Evolutionary conservation across 768 basidiomycete species (phyloP).

Genomic region (Amanita rubescens): DNA sequence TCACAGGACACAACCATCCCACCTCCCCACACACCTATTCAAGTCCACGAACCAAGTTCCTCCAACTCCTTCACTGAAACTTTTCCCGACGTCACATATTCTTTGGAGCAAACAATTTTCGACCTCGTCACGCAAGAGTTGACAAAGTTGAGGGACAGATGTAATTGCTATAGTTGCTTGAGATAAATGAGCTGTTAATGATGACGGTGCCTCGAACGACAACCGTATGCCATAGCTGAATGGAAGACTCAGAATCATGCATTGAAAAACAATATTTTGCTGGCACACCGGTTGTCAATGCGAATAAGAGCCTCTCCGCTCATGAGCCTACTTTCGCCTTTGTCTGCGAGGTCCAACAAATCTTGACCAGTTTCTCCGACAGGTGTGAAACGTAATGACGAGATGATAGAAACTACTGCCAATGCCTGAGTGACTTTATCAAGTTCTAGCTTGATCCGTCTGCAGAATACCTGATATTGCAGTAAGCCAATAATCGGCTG

Average conservation of each 20-base stretch:
- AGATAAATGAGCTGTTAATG: slow-evolving; percentile 68
- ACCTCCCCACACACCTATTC: slow-evolving; percentile 65
- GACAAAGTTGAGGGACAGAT: slow-evolving; percentile 68
- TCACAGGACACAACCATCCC: slow-evolving; percentile 74
- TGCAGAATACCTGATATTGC: slow-evolving; percentile 73
- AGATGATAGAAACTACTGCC: slow-evolving; percentile 43
- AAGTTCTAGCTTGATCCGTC: slow-evolving; percentile 53
- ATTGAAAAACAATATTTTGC: background rate
- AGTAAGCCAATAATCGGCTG: slow-evolving; percentile 73
- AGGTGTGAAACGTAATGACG: slow-evolving; percentile 49
- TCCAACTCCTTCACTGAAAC: slow-evolving; percentile 42
- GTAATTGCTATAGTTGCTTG: slow-evolving; percentile 71
- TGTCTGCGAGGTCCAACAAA: slow-evolving; percentile 43
- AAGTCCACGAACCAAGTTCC: slow-evolving; percentile 78
- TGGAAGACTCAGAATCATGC: background rate
- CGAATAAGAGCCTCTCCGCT: slow-evolving; percentile 70
- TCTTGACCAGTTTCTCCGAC: slow-evolving; percentile 62
- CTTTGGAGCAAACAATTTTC: slow-evolving; percentile 60
- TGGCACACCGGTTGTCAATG: slow-evolving; percentile 55
- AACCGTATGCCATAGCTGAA: slow-evolving; percentile 66
- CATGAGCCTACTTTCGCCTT: slow-evolving; percentile 33
- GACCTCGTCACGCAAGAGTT: slow-evolving; percentile 73
- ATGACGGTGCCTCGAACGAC: slow-evolving; percentile 70
- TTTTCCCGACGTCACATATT: slow-evolving; percentile 61
- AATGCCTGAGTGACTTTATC: slow-evolving; percentile 42